These are phyloP conservation scores for Exophiala sp. DNA, from an alignment of 2,329 filamentous ascomycete species.

Conservation along the genomic window DNA sequence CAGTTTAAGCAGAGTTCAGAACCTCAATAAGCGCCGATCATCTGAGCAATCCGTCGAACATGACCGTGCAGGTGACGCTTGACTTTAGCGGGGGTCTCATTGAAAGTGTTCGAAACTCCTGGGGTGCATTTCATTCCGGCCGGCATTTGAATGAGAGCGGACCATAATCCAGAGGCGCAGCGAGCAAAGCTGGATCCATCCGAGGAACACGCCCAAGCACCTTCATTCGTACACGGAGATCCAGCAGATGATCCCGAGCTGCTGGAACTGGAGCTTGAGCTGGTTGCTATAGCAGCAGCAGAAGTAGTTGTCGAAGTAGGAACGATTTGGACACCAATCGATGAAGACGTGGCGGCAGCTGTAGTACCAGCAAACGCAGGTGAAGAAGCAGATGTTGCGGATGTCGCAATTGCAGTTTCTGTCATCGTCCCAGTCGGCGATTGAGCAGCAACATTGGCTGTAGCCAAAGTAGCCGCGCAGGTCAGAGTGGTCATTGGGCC, in stretches of 20 bases:
- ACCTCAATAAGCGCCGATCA: too few species aligned
- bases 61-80: too few species aligned
- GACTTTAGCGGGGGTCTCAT: too few species aligned
- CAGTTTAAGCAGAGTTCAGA: too few species aligned
- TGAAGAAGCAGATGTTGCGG: too few species aligned
- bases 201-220: constrained; percentile 57
- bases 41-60: too few species aligned
- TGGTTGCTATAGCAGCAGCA: constrained; percentile 25
- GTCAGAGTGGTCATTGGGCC: constrained; percentile 24
- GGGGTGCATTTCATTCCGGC: constrained; percentile 52
- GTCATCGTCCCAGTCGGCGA: too few species aligned
- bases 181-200: constrained; percentile 57
- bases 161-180: constrained; percentile 59
- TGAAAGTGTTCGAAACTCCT: constrained; percentile 28
- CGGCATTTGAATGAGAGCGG: constrained; percentile 48
- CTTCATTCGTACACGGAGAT: constrained; percentile 50
- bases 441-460: constrained; percentile 25
- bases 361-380: constrained; percentile 5
- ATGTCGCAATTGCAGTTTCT: too few species aligned
- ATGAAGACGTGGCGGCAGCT: background rate
- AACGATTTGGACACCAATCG: constrained; percentile 4
- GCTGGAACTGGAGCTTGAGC: constrained; percentile 29
- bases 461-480: constrained; percentile 21
- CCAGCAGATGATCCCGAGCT: constrained; percentile 30
- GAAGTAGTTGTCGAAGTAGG: background rate